Conservation (phyloP, 768 basidiomycete species). For the Leccinum pellstonianum region DNA sequence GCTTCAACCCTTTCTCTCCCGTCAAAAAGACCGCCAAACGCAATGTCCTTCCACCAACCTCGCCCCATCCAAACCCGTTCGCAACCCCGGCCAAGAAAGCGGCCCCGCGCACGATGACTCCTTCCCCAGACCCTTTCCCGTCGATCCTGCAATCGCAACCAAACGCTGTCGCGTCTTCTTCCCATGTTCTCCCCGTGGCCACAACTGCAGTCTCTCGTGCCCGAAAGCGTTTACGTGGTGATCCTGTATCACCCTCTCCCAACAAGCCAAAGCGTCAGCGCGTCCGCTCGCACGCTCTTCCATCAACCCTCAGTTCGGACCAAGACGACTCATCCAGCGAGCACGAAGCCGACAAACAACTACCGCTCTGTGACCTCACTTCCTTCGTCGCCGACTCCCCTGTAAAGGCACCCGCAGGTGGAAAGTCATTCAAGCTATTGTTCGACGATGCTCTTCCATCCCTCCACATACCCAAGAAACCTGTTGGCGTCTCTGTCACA, state of each 20-base stretch:
- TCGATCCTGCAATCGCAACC: constrained; percentile 25
- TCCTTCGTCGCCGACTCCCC: constrained; percentile 73
- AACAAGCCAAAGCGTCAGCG: constrained; percentile 74
- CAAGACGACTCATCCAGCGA: constrained; percentile 33
- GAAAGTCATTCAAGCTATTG: constrained; percentile 63
- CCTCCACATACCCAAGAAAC: constrained; percentile 19
- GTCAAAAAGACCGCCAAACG: constrained; percentile 46
- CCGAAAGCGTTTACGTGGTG: constrained; percentile 78
- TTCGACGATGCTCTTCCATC: constrained; percentile 54
- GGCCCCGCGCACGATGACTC: constrained; percentile 23
- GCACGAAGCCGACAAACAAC: constrained; percentile 36
- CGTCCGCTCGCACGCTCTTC: constrained; percentile 40
- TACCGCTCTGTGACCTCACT: constrained; percentile 30
- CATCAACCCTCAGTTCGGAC: constrained; percentile 38
- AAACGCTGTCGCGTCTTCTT: constrained; percentile 9
- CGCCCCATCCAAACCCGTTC: constrained; percentile 41
- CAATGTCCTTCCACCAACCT: constrained; percentile 8
- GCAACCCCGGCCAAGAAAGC: constrained; percentile 41
- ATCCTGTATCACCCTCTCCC: constrained; percentile 81
- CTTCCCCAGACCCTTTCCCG: constrained; percentile 44
- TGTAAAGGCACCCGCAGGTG: constrained; percentile 54
- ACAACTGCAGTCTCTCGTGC: constrained; percentile 59
- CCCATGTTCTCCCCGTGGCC: constrained; percentile 24
- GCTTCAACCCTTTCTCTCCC: constrained; percentile 80
- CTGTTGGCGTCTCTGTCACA: constrained; percentile 23